phyloP scores from a whole-genome alignment of 2,329 filamentous ascomycete genomes.

The Ophiostoma tasmaniense region DNA sequence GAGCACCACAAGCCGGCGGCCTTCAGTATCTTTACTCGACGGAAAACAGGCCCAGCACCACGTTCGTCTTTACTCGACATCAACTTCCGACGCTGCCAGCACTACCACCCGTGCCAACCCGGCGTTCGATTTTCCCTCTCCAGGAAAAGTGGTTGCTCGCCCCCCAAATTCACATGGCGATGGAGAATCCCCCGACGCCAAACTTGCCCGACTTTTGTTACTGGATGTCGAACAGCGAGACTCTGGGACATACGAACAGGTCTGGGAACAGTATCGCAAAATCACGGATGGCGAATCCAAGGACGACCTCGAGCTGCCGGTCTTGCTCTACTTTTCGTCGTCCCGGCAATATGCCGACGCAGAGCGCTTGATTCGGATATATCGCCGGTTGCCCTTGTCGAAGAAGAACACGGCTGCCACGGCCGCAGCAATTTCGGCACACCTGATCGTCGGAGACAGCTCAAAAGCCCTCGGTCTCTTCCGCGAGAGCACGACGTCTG shows the following conservation, averaged over 20 bases:
- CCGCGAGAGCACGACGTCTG: slow-evolving; percentile 25
- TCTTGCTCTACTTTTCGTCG: slow-evolving; percentile 36
- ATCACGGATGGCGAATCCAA: slow-evolving; percentile 26
- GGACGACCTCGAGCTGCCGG: slow-evolving; percentile 25
- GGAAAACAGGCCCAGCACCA: neutral
- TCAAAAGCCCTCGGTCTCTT: slow-evolving; percentile 35
- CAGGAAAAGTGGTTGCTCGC: neutral
- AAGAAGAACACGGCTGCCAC: slow-evolving; percentile 36
- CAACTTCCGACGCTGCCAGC: neutral
- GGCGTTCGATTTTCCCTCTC: too few species aligned
- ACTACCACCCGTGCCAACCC: neutral
- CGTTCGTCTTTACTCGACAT: neutral
- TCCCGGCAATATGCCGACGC: slow-evolving; percentile 38
- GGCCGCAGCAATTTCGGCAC: slow-evolving; percentile 34
- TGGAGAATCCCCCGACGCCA: neutral
- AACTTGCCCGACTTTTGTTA: neutral
- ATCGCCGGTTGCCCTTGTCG: slow-evolving; percentile 30
- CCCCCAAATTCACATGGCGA: neutral
- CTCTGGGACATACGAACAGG: slow-evolving; percentile 15
- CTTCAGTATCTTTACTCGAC: neutral
- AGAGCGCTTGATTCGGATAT: slow-evolving; percentile 38
- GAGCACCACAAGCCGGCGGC: neutral
- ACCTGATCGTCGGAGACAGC: slow-evolving; percentile 34
- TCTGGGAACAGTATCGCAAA: slow-evolving; percentile 16
- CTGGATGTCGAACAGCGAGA: neutral